phyloP scores from a whole-genome alignment of 2,329 filamentous ascomycete species.

The Cercospora canescens region DNA sequence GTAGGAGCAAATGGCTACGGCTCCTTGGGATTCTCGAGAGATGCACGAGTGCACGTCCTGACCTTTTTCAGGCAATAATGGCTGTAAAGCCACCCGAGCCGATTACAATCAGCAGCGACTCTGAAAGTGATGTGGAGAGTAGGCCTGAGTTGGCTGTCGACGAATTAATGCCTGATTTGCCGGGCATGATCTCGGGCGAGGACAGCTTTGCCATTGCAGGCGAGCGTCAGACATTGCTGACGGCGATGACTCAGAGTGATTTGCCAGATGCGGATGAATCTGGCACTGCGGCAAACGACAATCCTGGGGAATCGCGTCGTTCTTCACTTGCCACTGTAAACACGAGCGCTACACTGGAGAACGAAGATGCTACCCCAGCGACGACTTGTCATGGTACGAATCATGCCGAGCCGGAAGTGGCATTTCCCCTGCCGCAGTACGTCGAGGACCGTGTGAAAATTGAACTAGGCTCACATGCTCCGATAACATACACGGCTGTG shows the following conservation, averaged over 20 bases:
- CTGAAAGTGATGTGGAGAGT: background rate
- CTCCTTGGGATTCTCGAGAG: too few relatives aligned
- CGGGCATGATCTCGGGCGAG: background rate
- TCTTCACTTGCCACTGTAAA: background rate
- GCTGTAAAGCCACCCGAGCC: background rate
- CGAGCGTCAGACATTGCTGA: background rate
- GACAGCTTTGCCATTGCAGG: background rate
- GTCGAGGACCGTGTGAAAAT: constrained; percentile 12
- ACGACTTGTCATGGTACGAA: background rate
- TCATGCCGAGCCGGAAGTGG: background rate
- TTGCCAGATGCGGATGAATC: background rate
- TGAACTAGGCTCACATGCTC: background rate
- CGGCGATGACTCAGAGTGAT: background rate
- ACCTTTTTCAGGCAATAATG: background rate
- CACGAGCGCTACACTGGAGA: background rate
- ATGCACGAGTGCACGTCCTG: background rate
- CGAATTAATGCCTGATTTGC: background rate
- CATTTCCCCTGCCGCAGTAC: constrained; percentile 12
- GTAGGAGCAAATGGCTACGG: background rate
- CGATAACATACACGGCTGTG: background rate
- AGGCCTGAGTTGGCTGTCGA: background rate
- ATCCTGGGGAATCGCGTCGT: background rate
- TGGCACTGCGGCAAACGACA: background rate
- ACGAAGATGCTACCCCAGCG: background rate
- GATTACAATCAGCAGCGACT: background rate